Base-by-base conservation (phyloP, 2,329 filamentous ascomycete genomes). In the Alternaria infectoria region DNA sequence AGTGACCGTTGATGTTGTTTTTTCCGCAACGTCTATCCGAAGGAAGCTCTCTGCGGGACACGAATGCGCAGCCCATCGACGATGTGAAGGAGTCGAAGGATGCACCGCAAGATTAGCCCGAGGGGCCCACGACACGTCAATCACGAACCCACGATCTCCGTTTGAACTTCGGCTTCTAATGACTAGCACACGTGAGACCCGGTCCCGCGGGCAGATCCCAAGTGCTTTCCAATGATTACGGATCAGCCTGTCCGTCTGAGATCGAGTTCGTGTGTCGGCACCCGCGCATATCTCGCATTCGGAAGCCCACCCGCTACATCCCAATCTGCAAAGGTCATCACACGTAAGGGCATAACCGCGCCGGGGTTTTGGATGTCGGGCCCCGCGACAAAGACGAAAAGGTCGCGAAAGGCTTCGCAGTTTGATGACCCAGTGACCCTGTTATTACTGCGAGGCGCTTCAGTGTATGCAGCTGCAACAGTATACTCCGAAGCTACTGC, bases 401-500 rank as follows among this genome's bases (percentile, higher is more conserved):
- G 28, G 32, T 10, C 21, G 17, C 21, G 13, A 57, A 59, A 54
- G 57, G 17, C 49, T 26, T 21, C n/a, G 32, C 54, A 56, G 43
- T 44, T 47, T 59, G 60, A 26, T 30, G 52, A 57, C 56, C 28
- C 30, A 54, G 58, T 15, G 28, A 17, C 54, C 49, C 30, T 52
- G 28, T 52, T 23, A 15, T 40, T 15, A 23, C 30, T 25, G 49
- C 49, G 49, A 52, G 13, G 32, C 36, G 54, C 13, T 56, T 46
- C 57, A 51, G 28, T 64, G 45, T 47, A 70, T 70, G 66, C 67
- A 65, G 54, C 47, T 57, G 57, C 54, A 49, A 65, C 51, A 57
- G 62, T 59, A 60, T 66, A 36, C 55, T 67, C 69, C 68, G 70
- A 67, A 65, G 68, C 69, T 71, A 72, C 68, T 67, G 65, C 64